Conservation (phyloP, 805 yeast genomes). For the Helenozyma baotianmanensis region DNA sequence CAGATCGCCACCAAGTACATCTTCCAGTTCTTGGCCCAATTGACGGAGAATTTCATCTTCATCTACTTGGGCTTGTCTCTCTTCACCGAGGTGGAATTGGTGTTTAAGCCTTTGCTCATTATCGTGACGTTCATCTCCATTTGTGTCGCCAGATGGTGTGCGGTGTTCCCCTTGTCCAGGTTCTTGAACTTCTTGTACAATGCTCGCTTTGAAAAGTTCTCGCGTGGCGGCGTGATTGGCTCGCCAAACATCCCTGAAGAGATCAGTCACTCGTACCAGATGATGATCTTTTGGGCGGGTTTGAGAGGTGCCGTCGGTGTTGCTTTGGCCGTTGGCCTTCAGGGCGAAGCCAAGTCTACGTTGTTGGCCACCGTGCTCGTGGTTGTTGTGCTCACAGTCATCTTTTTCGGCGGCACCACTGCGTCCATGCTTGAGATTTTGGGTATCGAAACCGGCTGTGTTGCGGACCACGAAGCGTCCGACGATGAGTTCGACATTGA, state of each 20-base stretch:
- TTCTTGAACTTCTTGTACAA: constrained; percentile 76
- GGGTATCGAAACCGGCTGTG: constrained; percentile 87
- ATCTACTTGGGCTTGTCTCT: constrained; percentile 90
- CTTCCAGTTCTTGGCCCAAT: constrained; percentile 89
- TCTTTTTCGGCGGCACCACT: constrained; percentile 96
- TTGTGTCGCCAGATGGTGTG: constrained; percentile 94
- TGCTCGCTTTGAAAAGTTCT: constrained; percentile 46
- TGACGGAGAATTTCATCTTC: constrained; percentile 94
- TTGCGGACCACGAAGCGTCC: constrained; percentile 64
- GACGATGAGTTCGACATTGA: constrained; percentile 97
- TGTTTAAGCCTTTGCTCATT: constrained; percentile 88
- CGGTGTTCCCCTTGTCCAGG: constrained; percentile 90
- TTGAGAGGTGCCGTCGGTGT: constrained; percentile 99
- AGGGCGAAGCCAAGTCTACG: constrained; percentile 87
- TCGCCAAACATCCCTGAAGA: constrained; percentile 63
- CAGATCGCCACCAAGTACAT: constrained; percentile 95
- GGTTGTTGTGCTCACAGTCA: constrained; percentile 93
- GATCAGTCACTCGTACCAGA: constrained; percentile 91
- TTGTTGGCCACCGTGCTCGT: constrained; percentile 92
- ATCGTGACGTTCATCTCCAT: constrained; percentile 86
- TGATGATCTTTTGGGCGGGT: constrained; percentile 99
- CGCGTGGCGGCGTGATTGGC: constrained; percentile 29
- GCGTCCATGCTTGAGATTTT: constrained; percentile 96
- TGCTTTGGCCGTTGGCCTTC: constrained; percentile 95
- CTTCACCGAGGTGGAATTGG: constrained; percentile 93